phyloP scores from a whole-genome alignment of 768 basidiomycete genomes.

The Epithele typhae region DNA sequence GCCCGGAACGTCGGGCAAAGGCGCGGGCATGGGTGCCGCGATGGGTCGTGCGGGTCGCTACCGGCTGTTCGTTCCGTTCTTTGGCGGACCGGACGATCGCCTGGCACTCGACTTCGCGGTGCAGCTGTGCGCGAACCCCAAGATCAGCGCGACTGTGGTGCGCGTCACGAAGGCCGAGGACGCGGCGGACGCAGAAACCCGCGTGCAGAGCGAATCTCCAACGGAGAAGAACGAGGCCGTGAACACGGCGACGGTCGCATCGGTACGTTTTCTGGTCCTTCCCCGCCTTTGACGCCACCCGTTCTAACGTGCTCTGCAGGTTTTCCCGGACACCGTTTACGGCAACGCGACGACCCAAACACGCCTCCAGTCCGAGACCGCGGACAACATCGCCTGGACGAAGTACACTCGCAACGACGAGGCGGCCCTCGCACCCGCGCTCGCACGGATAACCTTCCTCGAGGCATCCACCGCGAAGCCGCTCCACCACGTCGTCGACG shows the following conservation, averaged over 20 bases:
- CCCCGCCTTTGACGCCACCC: too few species aligned
- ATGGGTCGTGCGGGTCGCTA: constrained; percentile 37
- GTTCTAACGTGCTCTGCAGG: constrained; percentile 17
- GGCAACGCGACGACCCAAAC: constrained; percentile 58
- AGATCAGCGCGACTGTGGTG: constrained; percentile 70
- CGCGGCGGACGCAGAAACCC: constrained; percentile 3
- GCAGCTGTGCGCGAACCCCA: constrained; percentile 71
- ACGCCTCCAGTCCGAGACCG: constrained; percentile 74
- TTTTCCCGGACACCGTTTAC: constrained; percentile 68
- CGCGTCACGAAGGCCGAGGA: constrained; percentile 51
- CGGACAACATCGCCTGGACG: constrained; percentile 75
- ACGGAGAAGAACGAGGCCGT: constrained; percentile 20
- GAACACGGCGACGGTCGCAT: constrained; percentile 38
- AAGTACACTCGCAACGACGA: constrained; percentile 43
- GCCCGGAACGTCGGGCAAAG: too few species aligned
- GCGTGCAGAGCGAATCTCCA: not conserved
- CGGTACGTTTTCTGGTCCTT: too few species aligned
- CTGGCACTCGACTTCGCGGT: constrained; percentile 80
- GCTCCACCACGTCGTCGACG: constrained; percentile 46
- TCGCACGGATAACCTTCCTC: constrained; percentile 60
- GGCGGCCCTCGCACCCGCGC: constrained; percentile 28
- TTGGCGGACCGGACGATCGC: constrained; percentile 92
- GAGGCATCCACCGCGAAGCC: constrained; percentile 52
- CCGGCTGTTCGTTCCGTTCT: constrained; percentile 82
- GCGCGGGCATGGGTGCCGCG: constrained; percentile 14